Conservation (phyloP, 768 basidiomycete genomes). For the Panus rudis region DNA sequence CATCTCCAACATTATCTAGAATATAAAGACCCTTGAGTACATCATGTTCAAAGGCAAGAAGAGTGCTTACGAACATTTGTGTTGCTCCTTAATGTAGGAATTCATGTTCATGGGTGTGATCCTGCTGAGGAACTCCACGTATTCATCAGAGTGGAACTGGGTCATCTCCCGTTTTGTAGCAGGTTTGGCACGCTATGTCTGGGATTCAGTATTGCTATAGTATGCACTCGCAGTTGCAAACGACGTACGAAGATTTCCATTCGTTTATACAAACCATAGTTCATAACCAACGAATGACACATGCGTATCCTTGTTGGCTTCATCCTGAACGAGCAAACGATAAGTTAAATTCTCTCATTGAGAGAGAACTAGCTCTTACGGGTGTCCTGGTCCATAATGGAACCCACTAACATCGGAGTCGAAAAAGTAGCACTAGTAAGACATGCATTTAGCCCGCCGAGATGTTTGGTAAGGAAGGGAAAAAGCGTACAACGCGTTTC, state of each 20-base stretch:
- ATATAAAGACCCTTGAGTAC: neutral
- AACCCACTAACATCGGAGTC: constrained; percentile 99
- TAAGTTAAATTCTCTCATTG: constrained; percentile 8
- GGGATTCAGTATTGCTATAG: too few relatives aligned
- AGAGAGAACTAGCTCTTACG: constrained; percentile 39
- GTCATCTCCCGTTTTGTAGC: constrained; percentile 99
- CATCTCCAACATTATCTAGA: constrained; percentile 94
- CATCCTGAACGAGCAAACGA: constrained; percentile 52
- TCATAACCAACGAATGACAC: constrained; percentile 99
- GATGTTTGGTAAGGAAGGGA: too few relatives aligned
- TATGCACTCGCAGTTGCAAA: too few relatives aligned
- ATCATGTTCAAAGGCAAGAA: neutral
- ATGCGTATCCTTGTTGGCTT: constrained; percentile 98
- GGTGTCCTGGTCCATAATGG: constrained; percentile 97
- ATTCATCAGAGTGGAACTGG: constrained; percentile 98
- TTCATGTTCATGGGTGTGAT: constrained; percentile 96
- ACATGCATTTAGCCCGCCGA: too few relatives aligned
- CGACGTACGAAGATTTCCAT: constrained; percentile 97
- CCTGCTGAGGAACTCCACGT: constrained; percentile 91
- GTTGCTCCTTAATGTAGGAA: constrained; percentile 87
- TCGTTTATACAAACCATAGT: constrained; percentile 97
- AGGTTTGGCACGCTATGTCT: constrained; percentile 85
- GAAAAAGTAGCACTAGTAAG: constrained; percentile 90
- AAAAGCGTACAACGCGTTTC: constrained; percentile 75
- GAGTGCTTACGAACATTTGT: constrained; percentile 66